Evolutionary conservation across 192 early-diverging fungal species (phyloP).

Genomic region (Thamnidium elegans): DNA sequence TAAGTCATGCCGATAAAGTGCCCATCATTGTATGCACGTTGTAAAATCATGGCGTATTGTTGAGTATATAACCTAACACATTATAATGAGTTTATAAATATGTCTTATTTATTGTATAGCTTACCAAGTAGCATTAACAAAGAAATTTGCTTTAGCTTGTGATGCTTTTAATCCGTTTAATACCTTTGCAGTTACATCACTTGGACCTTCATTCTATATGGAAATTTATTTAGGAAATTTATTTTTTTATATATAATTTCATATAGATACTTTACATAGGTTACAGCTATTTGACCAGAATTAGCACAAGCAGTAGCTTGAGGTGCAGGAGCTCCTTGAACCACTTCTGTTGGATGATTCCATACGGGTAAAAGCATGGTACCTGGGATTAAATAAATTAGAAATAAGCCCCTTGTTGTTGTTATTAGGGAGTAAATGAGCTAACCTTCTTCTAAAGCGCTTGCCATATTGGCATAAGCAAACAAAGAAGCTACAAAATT

Average conservation of each 20-base stretch:
- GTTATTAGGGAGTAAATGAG: no score
- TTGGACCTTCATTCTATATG: conserved; percentile 49
- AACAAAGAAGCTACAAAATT: no score
- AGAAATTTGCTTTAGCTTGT: conserved; percentile 51
- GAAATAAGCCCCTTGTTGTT: no score
- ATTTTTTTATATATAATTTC: background rate
- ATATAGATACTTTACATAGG: conserved; percentile 33
- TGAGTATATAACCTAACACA: conserved; percentile 44
- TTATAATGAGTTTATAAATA: background rate
- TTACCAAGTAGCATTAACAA: conserved; percentile 50
- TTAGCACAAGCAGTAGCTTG: conserved; percentile 46
- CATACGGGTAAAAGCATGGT: conserved; percentile 30
- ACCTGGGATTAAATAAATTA: no score
- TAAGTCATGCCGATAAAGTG: conserved; percentile 57
- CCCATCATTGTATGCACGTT: conserved; percentile 53
- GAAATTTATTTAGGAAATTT: no score
- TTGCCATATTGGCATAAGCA: no score
- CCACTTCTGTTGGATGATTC: conserved; percentile 32
- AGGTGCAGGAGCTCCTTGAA: conserved; percentile 20
- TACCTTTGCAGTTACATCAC: conserved; percentile 53
- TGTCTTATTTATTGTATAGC: background rate
- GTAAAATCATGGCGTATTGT: conserved; percentile 50
- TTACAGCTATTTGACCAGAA: conserved; percentile 45
- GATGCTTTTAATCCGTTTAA: conserved; percentile 46
- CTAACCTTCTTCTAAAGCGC: no score